Evolutionary conservation across 2,329 filamentous ascomycete genomes (phyloP).

Genomic region (Colletotrichum melonis): DNA sequence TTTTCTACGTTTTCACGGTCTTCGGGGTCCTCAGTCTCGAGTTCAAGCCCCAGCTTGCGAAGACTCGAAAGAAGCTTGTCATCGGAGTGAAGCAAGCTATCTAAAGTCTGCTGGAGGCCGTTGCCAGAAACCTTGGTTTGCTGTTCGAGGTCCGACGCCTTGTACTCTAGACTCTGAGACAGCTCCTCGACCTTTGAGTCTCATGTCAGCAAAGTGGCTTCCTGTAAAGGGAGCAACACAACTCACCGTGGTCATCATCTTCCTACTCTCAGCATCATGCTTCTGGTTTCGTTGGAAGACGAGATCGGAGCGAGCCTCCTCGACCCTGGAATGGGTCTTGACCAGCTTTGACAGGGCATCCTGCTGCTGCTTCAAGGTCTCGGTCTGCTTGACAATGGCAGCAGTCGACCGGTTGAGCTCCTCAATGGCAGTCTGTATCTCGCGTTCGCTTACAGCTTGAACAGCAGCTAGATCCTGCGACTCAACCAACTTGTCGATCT

Average conservation of each 20-base stretch:
- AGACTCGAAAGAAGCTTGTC: constrained; percentile 74
- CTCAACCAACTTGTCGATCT: constrained; percentile 57
- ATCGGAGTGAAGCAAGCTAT: constrained; percentile 67
- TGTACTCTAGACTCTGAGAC: constrained; percentile 57
- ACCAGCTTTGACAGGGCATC: constrained; percentile 67
- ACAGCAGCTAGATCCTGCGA: constrained; percentile 58
- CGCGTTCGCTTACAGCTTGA: constrained; percentile 66
- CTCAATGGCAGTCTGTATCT: constrained; percentile 70
- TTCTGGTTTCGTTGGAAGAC: constrained; percentile 50
- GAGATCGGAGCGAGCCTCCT: constrained; percentile 48
- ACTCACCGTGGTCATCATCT: constrained; percentile 55
- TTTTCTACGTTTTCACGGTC: constrained; percentile 65
- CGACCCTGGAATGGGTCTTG: constrained; percentile 52
- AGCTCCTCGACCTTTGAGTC: constrained; percentile 58
- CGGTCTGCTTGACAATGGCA: constrained; percentile 72
- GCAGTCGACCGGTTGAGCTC: constrained; percentile 74
- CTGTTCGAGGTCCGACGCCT: constrained; percentile 61
- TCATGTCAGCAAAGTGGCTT: background rate
- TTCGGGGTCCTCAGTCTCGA: constrained; percentile 63
- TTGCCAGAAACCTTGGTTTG: constrained; percentile 58
- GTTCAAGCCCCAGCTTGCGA: constrained; percentile 73
- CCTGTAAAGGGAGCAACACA: background rate
- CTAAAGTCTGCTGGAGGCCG: constrained; percentile 60
- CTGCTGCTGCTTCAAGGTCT: constrained; percentile 70
- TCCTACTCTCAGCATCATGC: constrained; percentile 53